Conservation (phyloP, 805 yeast species). For the Candida pini region DNA sequence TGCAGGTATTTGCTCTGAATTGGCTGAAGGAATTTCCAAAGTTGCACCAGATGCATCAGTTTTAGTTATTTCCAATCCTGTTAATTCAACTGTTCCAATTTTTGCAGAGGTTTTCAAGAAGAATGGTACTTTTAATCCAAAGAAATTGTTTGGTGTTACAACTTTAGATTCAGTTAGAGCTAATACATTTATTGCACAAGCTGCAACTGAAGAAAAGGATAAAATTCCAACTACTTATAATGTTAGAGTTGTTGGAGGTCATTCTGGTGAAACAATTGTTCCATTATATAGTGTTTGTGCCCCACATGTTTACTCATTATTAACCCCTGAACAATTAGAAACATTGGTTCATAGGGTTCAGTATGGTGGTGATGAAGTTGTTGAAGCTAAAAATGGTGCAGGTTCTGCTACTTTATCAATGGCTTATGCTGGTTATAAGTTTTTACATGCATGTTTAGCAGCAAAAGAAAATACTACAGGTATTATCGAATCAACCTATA, state of each 20-base stretch:
- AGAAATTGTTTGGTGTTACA: conserved; percentile 80
- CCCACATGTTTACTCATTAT: conserved; percentile 23
- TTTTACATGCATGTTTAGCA: conserved; percentile 55
- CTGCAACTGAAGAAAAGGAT: conserved; percentile 32
- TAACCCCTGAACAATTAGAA: conserved; percentile 36
- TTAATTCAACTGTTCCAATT: conserved; percentile 88
- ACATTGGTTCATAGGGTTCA: conserved; percentile 79
- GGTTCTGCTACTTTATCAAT: conserved; percentile 91
- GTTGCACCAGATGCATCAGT: conserved; percentile 70
- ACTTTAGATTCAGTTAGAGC: conserved; percentile 86
- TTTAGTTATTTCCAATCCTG: conserved; percentile 86
- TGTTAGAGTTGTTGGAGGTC: conserved; percentile 87
- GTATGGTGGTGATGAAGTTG: conserved; percentile 95
- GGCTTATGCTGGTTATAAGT: conserved; percentile 88
- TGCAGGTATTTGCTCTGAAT: conserved; percentile 62
- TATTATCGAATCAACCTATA: conserved; percentile 63
- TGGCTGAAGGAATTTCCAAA: conserved; percentile 71
- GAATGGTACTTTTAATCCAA: conserved; percentile 63
- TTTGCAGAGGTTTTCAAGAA: conserved; percentile 74
- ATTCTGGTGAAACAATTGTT: conserved; percentile 91
- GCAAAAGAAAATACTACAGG: conserved; percentile 62
- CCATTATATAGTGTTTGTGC: conserved; percentile 60
- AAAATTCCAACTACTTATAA: conserved; percentile 45
- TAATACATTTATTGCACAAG: conserved; percentile 66
- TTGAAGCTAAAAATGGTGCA: conserved; percentile 88